Evolutionary conservation across 495 filamentous ascomycete species (phyloP).

Genomic region (Talaromyces proteolyticus): DNA sequence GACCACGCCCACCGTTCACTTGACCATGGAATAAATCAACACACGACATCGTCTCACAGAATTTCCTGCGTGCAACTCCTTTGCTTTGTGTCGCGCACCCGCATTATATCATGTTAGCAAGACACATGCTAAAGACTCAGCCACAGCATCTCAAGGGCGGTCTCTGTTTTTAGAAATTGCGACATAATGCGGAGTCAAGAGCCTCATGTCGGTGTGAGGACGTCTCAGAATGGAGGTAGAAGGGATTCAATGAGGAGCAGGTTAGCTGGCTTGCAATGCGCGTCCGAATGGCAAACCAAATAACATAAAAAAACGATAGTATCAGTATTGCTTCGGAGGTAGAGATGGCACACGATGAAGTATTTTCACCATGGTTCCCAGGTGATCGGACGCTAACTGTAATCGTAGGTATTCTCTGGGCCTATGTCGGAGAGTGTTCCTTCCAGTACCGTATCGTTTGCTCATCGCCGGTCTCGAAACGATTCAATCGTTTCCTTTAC

Average conservation of each 20-base stretch:
- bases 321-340: conserved; percentile 87
- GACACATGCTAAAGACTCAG: neutral
- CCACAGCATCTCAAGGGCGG: neutral
- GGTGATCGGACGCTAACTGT: neutral
- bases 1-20: neutral
- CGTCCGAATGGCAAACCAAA: neutral
- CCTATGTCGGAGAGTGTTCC: conserved; percentile 94
- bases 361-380: conserved; percentile 18
- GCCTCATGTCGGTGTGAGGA: conserved; percentile 16
- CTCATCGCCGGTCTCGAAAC: conserved; percentile 66
- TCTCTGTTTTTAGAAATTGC: too few species aligned
- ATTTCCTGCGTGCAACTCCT: neutral
- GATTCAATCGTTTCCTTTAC: conserved; percentile 86
- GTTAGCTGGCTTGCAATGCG: conserved; percentile 18
- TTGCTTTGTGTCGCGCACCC: neutral
- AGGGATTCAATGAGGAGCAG: conserved; percentile 74
- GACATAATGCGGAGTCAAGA: conserved; percentile 1
- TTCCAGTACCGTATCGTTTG: conserved; percentile 82
- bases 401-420: conserved; percentile 74
- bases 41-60: too few species aligned
- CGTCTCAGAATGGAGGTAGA: conserved; percentile 29
- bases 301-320: conserved; percentile 29
- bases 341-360: conserved; percentile 98
- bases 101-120: neutral
- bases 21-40: too few species aligned